Conservation (phyloP, 2,329 filamentous ascomycete genomes). For the Colletotrichum eremochloae region DNA sequence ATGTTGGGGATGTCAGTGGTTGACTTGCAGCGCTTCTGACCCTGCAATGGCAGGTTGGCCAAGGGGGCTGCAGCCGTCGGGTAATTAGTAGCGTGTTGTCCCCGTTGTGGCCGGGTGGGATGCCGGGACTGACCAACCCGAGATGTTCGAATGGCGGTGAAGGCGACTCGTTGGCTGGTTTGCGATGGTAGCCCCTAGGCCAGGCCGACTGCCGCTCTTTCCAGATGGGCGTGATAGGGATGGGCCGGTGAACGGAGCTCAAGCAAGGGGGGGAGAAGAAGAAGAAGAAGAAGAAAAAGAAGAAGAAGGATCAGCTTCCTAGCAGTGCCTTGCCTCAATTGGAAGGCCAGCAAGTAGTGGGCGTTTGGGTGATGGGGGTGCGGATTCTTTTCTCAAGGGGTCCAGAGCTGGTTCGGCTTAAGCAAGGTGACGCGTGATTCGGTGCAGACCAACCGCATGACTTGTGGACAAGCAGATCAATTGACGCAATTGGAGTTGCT, state of each 20-base stretch:
- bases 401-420: background rate
- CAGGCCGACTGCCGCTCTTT: slow-evolving; percentile 9
- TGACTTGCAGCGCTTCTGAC: slow-evolving; percentile 14
- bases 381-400: slow-evolving; percentile 12
- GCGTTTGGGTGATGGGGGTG: background rate
- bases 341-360: slow-evolving; percentile 30
- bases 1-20: background rate
- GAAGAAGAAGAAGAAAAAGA: background rate
- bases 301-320: slow-evolving; percentile 23
- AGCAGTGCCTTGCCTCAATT: slow-evolving; percentile 21
- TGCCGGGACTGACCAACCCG: slow-evolving; percentile 5
- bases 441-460: slow-evolving; percentile 13
- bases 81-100: slow-evolving; percentile 22
- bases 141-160: slow-evolving; percentile 38
- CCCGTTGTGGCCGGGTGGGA: background rate
- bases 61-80: slow-evolving; percentile 14
- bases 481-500: slow-evolving; percentile 5
- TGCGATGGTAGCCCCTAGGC: slow-evolving; percentile 2
- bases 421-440: slow-evolving; percentile 13
- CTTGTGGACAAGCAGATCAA: slow-evolving; percentile 9
- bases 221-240: slow-evolving; percentile 10
- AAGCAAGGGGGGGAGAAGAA: background rate
- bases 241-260: slow-evolving; percentile 14
- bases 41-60: slow-evolving; percentile 18
- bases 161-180: slow-evolving; percentile 31